Evolutionary conservation across 129 eudicot genomes (phyloP).

Genomic region (Oenanthe sinensis): DNA sequence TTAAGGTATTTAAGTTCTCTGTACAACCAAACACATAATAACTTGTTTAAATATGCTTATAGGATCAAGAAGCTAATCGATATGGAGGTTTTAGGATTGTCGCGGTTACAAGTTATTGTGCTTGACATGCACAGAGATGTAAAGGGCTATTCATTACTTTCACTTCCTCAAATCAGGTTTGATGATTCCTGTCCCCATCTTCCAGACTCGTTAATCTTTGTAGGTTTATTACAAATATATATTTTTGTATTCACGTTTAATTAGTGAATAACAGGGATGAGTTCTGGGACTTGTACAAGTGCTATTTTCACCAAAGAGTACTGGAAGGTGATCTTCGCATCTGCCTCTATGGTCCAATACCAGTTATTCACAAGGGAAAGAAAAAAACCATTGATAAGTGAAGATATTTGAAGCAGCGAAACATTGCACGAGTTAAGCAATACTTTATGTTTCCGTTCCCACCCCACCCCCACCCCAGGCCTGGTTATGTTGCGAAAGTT

Average conservation of each 20-base stretch:
- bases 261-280: conserved; percentile 50
- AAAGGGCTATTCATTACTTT: conserved; percentile 80
- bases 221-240: neutral
- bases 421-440: neutral
- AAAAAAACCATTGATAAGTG: neutral
- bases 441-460: neutral
- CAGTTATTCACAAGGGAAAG: conserved; percentile 22
- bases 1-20: neutral
- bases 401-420: neutral
- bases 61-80: conserved; percentile 88
- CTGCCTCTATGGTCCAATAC: conserved; percentile 55
- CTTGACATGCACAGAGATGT: conserved; percentile 86
- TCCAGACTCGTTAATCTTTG: neutral
- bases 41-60: conserved; percentile 13
- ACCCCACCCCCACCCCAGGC: neutral
- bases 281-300: conserved; percentile 82
- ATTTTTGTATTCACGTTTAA: neutral
- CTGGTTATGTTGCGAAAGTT: neutral
- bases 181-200: neutral
- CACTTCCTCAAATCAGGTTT: conserved; percentile 93
- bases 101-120: conserved; percentile 63
- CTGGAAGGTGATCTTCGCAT: conserved; percentile 59
- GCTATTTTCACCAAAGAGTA: conserved; percentile 55
- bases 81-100: conserved; percentile 70
- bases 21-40: neutral